A percentile compares a stretch with the other conserved stretches of the same genome.
These are phyloP conservation scores for Hyphopichia fennica DNA, from an alignment of 1,139 yeast genomes.

Conservation along the genomic window DNA sequence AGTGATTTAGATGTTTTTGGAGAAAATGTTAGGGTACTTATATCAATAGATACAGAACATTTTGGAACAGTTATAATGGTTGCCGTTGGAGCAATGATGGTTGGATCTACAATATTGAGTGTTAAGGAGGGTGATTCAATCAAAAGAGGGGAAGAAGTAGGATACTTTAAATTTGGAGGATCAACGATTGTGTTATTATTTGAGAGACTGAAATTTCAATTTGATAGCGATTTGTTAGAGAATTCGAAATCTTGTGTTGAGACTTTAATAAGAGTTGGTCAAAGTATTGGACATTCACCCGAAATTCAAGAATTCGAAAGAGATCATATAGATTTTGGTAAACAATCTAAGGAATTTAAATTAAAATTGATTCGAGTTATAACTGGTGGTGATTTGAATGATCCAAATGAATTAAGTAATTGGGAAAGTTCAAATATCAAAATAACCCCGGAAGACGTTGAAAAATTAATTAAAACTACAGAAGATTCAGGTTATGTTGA, in stretches of 20 bases:
- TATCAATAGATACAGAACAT: slow-evolving; percentile 70
- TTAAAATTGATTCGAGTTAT: slow-evolving; percentile 58
- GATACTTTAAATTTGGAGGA: slow-evolving; percentile 95
- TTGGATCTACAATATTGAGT: slow-evolving; percentile 81
- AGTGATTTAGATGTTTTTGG: slow-evolving; percentile 90
- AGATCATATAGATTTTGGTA: slow-evolving; percentile 43
- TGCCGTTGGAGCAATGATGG: slow-evolving; percentile 99
- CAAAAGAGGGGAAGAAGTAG: slow-evolving; percentile 77
- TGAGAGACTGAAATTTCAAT: slow-evolving; percentile 35
- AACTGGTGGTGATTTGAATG: slow-evolving; percentile 53
- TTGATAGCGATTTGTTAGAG: slow-evolving; percentile 71
- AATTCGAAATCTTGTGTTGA: slow-evolving; percentile 75
- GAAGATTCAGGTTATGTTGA: slow-evolving; percentile 5
- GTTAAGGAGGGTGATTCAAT: slow-evolving; percentile 61
- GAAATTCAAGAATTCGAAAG: slow-evolving; percentile 51
- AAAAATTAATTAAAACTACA: slow-evolving; percentile 5
- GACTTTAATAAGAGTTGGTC: slow-evolving; percentile 85
- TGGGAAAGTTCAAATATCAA: slow-evolving; percentile 39
- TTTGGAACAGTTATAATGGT: slow-evolving; percentile 80
- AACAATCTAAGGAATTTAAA: slow-evolving; percentile 50
- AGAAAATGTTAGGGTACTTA: slow-evolving; percentile 76
- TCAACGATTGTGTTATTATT: slow-evolving; percentile 72
- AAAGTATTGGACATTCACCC: slow-evolving; percentile 80
- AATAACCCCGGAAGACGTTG: slow-evolving; percentile 19
- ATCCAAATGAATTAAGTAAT: slow-evolving; percentile 29